Base-by-base conservation (phyloP, 441 rosid genomes). In the Euphorbia celastroides region DNA sequence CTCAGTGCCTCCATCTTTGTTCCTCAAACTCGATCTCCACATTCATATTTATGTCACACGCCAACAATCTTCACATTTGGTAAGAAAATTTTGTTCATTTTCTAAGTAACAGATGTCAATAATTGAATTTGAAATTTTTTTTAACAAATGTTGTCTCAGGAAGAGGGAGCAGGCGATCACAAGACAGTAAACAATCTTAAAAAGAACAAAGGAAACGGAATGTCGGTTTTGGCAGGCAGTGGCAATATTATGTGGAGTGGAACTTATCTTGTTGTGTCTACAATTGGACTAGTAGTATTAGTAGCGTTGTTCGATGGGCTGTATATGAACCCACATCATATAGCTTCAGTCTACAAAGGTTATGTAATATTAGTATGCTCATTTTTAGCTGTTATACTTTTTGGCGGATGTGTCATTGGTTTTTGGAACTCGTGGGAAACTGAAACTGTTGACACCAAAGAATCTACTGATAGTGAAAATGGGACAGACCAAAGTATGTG, bases 201-300 rank as follows among this genome's bases (percentile, higher is more conserved):
- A 12, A 26, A 14, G 19, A 13, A 4, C 19, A 78, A 32, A 34
- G 82, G 84, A 19, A 60, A 74, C 73, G 64, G 81, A 44, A 88
- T 90, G 81, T 87, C 93, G 0, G 80, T 81, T 46, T 72, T 92
- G 78, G 97, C 87, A 52, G 96, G 96, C 36, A 88, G 90, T 16
- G 92, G 92, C 41, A 80, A 86, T 65, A 77, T 66, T 34, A 65
- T 82, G 48, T 88, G 98, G 97, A 77, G 86, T 28, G 96, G 93
- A 38, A 68, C 83, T 12, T 90, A 92, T 54, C 67, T 90, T 12
- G 34, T 84, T 2, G 22, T 74, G 17, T 84, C 88, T 16, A 80
- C 84, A 7, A 61, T 87, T 30, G 97, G 98, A 8, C 83, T 93
- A 67, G 60, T 77, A 28, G 26, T 78, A 59, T 56, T 74, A 69